Percentiles rank a stretch among this genome's conserved stretches.
Conservation (phyloP, 1,284 basidiomycete species). For the Stereum hirsutum region DNA sequence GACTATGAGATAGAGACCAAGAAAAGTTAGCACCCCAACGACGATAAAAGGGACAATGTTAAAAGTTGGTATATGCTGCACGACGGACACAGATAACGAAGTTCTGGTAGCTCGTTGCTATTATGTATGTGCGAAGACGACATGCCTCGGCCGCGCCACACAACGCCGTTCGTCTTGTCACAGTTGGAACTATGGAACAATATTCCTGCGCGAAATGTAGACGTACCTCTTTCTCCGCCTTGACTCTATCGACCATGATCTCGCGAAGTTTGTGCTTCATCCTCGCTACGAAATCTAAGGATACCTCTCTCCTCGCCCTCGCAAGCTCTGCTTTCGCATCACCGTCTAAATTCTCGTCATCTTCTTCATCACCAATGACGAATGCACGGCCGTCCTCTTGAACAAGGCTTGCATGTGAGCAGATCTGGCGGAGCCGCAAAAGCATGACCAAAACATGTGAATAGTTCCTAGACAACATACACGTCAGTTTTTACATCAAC, state of each 20-base stretch:
- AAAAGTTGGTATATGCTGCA: background rate
- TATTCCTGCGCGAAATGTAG: background rate
- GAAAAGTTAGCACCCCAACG: no score
- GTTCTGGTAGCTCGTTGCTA: no score
- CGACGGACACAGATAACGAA: no score
- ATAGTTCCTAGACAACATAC: constrained; percentile 32
- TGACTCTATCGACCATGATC: constrained; percentile 27
- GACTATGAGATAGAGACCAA: no score
- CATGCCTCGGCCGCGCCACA: no score
- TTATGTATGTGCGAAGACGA: no score
- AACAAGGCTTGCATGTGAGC: constrained; percentile 43
- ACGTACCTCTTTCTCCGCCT: constrained; percentile 40
- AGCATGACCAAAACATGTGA: constrained; percentile 44
- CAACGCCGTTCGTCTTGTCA: no score
- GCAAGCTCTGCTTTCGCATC: constrained; percentile 29
- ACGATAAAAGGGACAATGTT: no score
- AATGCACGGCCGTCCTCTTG: constrained; percentile 31
- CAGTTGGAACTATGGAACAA: background rate
- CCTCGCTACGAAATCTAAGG: constrained; percentile 35
- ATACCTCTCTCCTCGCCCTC: constrained; percentile 34
- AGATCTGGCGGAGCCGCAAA: constrained; percentile 46
- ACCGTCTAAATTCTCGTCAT: constrained; percentile 20
- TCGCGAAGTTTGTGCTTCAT: constrained; percentile 37
- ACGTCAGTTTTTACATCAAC: background rate
- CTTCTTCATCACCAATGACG: constrained; percentile 28